Conservation (phyloP, 202 grass and related monocot genomes). For the Cymbopogon flexuosus region DNA sequence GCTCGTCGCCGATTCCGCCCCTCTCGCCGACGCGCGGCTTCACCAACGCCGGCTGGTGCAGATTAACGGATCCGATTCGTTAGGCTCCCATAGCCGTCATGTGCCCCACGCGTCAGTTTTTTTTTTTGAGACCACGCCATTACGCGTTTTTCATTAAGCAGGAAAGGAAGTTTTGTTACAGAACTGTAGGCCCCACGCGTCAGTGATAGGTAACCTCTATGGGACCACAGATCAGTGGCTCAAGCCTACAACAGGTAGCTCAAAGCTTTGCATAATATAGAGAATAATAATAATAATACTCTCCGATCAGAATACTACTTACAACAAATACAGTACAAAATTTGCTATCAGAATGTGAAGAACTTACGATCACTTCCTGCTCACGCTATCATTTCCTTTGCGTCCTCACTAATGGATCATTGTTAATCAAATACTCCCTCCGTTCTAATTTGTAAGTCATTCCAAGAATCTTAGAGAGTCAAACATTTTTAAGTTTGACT, state of each 20-base stretch:
- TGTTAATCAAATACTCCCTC: neutral
- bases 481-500: no score
- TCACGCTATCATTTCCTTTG: neutral
- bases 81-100: neutral
- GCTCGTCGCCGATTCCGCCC: neutral
- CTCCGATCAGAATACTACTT: neutral
- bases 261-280: neutral
- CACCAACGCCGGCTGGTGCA: neutral
- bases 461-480: no score
- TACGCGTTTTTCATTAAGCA: no score
- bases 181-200: neutral
- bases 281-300: neutral
- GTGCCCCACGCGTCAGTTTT: neutral
- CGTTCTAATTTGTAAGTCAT: no score
- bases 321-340: neutral
- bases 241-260: neutral
- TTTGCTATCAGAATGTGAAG: neutral
- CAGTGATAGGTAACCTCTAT: neutral
- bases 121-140: no score
- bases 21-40: neutral
- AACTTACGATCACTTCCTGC: neutral
- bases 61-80: constrained; percentile 29
- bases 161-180: no score
- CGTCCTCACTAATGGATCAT: neutral
- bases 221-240: neutral